Evolutionary conservation across 192 early-diverging fungal species (phyloP), one percentile per base, ranked within the genome.

Genomic region (Funneliformis mosseae): DNA sequence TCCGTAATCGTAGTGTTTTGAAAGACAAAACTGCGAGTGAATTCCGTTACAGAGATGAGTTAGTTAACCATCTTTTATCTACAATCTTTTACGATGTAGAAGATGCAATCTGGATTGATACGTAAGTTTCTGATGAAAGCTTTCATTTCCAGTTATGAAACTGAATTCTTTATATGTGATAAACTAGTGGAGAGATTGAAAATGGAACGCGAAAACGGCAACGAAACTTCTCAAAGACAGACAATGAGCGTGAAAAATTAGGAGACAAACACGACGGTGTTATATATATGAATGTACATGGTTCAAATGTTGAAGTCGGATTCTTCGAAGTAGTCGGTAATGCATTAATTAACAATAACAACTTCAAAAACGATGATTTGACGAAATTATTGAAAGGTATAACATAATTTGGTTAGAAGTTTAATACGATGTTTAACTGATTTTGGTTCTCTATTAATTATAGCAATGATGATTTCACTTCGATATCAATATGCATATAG

Each of bases 241-340:
- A 76, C 3, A 62, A 23, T 60, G 33, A 76, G 27, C 74, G 74
- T 38, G 74, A 23, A 76, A 38, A 28, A 76, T 27, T 76, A 39
- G 74, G 74, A 25, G 74, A 76, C 27, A 76, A 76, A 76, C 55
- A 76, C 9, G 74, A 76, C 39, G 55, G 74, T 43, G n/a, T 76
- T 39, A 33, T 76, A 61, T 76, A 76, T 60, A 61, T 76, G 74
- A 60, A 76, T 39, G 21, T 76, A 76, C 74, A 60, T 27, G 74
- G 74, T 39, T 23, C 41, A 38, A 42, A 41, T 39, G 39, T 76
- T 33, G 55, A 60, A 62, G 55, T 76, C 11, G 28, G 74, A n/a
- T 76, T 76, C 38, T 43, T 76, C 2, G 74, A 76, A 76, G 74
- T 76, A 39, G 74, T 60, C 0, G 55, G 55, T 9, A 76, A 76